These are phyloP conservation scores for Candida nitratophila DNA, from an alignment of 805 yeast species.

Conservation along the genomic window DNA sequence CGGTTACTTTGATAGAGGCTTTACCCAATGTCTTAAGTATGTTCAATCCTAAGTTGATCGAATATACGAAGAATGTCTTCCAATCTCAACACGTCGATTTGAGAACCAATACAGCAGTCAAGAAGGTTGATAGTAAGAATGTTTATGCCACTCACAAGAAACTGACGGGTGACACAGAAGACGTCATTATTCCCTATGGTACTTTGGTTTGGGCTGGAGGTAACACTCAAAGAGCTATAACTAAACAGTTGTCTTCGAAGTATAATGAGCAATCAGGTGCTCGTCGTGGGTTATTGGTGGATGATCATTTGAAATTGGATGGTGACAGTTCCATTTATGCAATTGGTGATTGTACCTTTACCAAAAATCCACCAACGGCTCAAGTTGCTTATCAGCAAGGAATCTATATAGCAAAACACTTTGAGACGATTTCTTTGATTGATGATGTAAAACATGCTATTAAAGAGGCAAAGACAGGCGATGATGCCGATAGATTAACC, in stretches of 20 bases:
- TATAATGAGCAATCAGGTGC: slow-evolving; percentile 74
- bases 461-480: slow-evolving; percentile 32
- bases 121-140: slow-evolving; percentile 63
- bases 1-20: slow-evolving; percentile 82
- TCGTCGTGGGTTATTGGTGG: slow-evolving; percentile 80
- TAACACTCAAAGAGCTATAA: slow-evolving; percentile 76
- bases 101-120: slow-evolving; percentile 80
- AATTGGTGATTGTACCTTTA: slow-evolving; percentile 88
- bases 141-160: slow-evolving; percentile 66
- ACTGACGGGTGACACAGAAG: slow-evolving; percentile 56
- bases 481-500: slow-evolving; percentile 35
- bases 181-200: slow-evolving; percentile 71
- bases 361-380: slow-evolving; percentile 90
- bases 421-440: slow-evolving; percentile 55
- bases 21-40: slow-evolving; percentile 77
- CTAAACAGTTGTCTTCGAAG: slow-evolving; percentile 55
- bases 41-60: slow-evolving; percentile 60
- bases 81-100: slow-evolving; percentile 59
- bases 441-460: slow-evolving; percentile 47
- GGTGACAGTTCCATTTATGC: slow-evolving; percentile 79
- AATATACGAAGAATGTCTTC: slow-evolving; percentile 76
- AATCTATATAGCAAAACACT: slow-evolving; percentile 62
- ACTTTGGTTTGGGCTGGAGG: slow-evolving; percentile 96
- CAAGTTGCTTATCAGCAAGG: slow-evolving; percentile 97
- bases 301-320: slow-evolving; percentile 72